Percentiles rank a stretch among this genome's conserved stretches.
Evolutionary conservation across 192 early-diverging fungal species (phyloP).

Genomic region (Coemansia sp.): DNA sequence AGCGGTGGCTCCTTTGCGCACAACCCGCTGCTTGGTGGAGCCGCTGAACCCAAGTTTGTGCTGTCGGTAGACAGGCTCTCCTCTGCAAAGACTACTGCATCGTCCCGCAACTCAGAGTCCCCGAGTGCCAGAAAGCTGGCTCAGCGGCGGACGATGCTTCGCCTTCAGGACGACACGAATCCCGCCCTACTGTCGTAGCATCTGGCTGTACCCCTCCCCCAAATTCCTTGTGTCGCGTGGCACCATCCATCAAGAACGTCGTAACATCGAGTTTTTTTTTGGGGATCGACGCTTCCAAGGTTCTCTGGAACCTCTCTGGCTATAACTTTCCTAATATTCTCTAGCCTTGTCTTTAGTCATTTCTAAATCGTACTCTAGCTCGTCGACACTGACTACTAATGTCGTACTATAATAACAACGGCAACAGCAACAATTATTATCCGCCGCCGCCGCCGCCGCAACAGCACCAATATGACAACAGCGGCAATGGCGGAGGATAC

Average conservation of each 20-base stretch:
- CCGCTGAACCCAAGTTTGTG: conserved; percentile 36
- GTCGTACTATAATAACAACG: conserved; percentile 29
- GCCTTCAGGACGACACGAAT: conserved; percentile 35
- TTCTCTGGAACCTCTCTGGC: not conserved
- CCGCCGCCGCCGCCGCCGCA: conserved; percentile 20
- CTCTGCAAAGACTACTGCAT: not conserved
- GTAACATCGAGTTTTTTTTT: not conserved
- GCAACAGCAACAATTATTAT: conserved; percentile 24
- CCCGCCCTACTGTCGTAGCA: not conserved
- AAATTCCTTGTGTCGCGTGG: not conserved
- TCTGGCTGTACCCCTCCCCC: not conserved
- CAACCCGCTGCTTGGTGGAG: conserved; percentile 27
- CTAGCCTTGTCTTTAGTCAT: not conserved
- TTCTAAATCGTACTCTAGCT: not conserved
- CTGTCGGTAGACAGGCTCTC: conserved; percentile 7
- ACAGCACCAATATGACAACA: conserved; percentile 20
- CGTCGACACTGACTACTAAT: conserved; percentile 1
- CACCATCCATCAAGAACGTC: not conserved
- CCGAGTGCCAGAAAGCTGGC: conserved; percentile 6
- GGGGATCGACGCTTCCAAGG: not conserved
- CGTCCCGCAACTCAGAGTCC: not conserved
- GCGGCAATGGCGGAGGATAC: conserved; percentile 12
- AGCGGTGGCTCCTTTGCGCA: conserved; percentile 25
- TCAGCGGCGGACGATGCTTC: conserved; percentile 30
- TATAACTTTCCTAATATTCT: not conserved